Base-by-base conservation (phyloP, 768 basidiomycete genomes). In the Mycena filopes region DNA sequence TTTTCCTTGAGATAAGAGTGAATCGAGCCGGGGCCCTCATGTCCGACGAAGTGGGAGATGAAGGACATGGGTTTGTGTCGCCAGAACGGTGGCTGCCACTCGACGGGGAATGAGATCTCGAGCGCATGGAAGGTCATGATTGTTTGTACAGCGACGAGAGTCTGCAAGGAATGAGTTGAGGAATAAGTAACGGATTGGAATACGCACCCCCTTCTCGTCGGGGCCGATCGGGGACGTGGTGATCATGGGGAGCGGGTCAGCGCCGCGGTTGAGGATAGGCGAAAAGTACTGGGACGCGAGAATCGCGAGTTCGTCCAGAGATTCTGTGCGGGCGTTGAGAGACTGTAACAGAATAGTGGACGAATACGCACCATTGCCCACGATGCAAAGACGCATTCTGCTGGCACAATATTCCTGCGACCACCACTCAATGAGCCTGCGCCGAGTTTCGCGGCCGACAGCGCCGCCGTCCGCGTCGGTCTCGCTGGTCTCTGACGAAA, bases 11-110 rank as follows among this genome's bases (percentile, higher is more conserved):
- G 83, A 75, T 95, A 95, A 1, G 95, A 94, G 71, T 93, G 85
- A 31, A 99, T 79, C 1, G 97, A 98, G 2, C 97, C 97, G 38
- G 91, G 89, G 1, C 96, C 96, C 78, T 98, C 96, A 73, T 98
- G 95, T 0, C 96, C 96, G 33, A 95, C 78, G 72, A 97, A 89
- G 73, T 96, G 93, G 4, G 88, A 83, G 25, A 98, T 74, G 75
- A 94, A 91, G 58, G 86, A 76, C 7, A 82, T 87, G 5, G 96
- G 95, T 78, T 96, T 92, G 75, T 89, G 80, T 70, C 88, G 85
- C 93, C 94, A 87, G 71, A 88, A 76, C 60, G 85, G 85, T 60
- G 91, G 79, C 79, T 96, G 85, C 79, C 90, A 86, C 71, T 85
- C 85, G 72, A 96, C 76, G 63, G 92, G 87, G 78, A 95, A 95